phyloP scores from a whole-genome alignment of 805 yeast genomes.

The Candida silvatica region DNA sequence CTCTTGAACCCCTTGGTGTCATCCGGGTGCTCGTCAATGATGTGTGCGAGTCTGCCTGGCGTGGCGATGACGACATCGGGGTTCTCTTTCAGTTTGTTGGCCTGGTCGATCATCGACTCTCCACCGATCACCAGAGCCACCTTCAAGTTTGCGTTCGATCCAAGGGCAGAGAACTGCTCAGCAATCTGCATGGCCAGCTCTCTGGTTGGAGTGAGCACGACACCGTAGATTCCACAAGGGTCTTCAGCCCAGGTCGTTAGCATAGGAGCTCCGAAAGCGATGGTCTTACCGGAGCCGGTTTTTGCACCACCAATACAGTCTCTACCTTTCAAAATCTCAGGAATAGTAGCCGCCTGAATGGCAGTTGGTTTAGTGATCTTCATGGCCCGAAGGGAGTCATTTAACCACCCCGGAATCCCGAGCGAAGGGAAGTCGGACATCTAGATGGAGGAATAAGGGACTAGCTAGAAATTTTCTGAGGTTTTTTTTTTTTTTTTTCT shows the following conservation, averaged over 20 bases:
- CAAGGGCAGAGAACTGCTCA: slow-evolving; percentile 90
- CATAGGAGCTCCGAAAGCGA: slow-evolving; percentile 98
- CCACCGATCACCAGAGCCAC: slow-evolving; percentile 92
- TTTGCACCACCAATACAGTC: slow-evolving; percentile 98
- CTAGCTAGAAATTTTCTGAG: neutral
- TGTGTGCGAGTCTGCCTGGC: slow-evolving; percentile 93
- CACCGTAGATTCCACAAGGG: slow-evolving; percentile 87
- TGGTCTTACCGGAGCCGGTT: slow-evolving; percentile 97
- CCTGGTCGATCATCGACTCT: slow-evolving; percentile 85
- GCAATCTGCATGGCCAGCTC: slow-evolving; percentile 96
- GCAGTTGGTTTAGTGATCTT: slow-evolving; percentile 75
- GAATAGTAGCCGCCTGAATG: slow-evolving; percentile 85
- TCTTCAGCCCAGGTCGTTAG: slow-evolving; percentile 90
- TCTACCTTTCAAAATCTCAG: slow-evolving; percentile 70
- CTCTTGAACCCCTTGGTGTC: slow-evolving; percentile 71
- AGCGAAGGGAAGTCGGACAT: slow-evolving; percentile 27
- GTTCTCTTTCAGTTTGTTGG: slow-evolving; percentile 65
- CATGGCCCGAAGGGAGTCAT: slow-evolving; percentile 75
- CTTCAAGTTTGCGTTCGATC: slow-evolving; percentile 79
- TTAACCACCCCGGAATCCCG: slow-evolving; percentile 83
- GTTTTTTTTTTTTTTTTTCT: too few species aligned
- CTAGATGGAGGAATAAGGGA: neutral
- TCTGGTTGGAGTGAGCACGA: slow-evolving; percentile 85
- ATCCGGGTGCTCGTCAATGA: slow-evolving; percentile 81
- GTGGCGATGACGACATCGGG: slow-evolving; percentile 97